phyloP scores from a whole-genome alignment of 441 rosid genomes.

The Syzygium syzygioides region DNA sequence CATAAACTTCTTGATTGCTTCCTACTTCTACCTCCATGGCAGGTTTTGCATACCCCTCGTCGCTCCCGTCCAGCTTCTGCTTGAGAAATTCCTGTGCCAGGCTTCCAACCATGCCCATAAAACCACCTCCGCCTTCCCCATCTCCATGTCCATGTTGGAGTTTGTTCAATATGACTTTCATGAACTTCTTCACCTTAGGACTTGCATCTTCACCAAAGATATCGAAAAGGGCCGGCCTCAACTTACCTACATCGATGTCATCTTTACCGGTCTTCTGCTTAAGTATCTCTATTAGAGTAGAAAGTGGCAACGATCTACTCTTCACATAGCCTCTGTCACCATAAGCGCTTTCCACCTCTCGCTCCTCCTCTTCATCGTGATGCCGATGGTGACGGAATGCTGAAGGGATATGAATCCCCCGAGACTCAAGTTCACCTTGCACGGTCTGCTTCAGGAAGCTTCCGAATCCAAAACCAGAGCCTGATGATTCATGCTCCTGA shows the following conservation, averaged over 20 bases:
- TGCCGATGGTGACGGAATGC: constrained; percentile 27
- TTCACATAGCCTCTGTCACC: constrained; percentile 53
- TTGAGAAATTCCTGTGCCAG: constrained; percentile 82
- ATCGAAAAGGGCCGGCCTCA: constrained; percentile 80
- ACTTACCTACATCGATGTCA: constrained; percentile 82
- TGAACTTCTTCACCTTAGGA: constrained; percentile 96
- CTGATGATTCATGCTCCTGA: constrained; percentile 19
- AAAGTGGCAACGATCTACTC: constrained; percentile 67
- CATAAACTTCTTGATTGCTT: constrained; percentile 68
- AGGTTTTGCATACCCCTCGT: constrained; percentile 56
- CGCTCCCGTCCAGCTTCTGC: constrained; percentile 51
- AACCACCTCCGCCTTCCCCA: constrained; percentile 39
- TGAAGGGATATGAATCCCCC: constrained; percentile 52
- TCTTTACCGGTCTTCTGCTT: constrained; percentile 90
- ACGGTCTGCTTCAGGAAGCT: constrained; percentile 47
- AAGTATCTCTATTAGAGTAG: constrained; percentile 72
- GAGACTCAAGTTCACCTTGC: constrained; percentile 17
- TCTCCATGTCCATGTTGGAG: constrained; percentile 34
- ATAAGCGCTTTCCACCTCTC: constrained; percentile 28
- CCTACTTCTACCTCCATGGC: constrained; percentile 63
- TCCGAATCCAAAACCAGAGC: constrained; percentile 47
- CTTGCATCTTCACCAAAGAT: constrained; percentile 84
- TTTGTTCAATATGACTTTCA: constrained; percentile 71
- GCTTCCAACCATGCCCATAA: constrained; percentile 78
- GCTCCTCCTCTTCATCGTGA: constrained; percentile 23